Conservation (phyloP, 306 rosid genomes). For the Vigna unguiculata region DNA sequence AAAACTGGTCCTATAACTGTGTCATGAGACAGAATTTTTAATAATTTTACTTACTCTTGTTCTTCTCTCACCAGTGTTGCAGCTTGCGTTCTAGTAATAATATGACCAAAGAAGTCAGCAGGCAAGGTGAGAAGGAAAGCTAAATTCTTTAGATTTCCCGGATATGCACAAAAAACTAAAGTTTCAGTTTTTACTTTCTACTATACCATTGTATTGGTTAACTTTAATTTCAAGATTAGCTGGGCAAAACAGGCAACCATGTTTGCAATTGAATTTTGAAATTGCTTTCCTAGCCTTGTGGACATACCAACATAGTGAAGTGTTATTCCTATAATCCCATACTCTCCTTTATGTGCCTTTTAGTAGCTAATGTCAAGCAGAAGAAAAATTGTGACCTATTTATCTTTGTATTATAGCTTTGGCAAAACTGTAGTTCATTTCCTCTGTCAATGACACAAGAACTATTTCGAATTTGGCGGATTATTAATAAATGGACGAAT, state of each 20-base stretch:
- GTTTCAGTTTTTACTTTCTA: not conserved
- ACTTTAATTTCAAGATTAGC: not conserved
- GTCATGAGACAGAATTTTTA: not conserved
- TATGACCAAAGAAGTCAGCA: constrained; percentile 10
- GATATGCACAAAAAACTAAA: not conserved
- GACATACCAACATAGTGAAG: not conserved
- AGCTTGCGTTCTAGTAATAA: not conserved
- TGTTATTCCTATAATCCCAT: not conserved
- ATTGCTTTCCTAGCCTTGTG: constrained; percentile 5
- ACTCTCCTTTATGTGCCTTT: not conserved
- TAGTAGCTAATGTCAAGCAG: constrained; percentile 43
- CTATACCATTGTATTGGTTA: not conserved
- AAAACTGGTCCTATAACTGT: not conserved
- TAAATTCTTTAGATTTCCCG: not conserved
- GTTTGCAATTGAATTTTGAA: constrained; percentile 49
- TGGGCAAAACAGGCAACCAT: not conserved
- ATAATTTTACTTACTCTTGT: not conserved
- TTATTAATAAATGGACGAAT: constrained; percentile 3
- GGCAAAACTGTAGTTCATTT: constrained; percentile 46
- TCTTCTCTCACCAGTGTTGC: not conserved
- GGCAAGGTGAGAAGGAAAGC: not conserved
- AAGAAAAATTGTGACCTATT: constrained; percentile 36
- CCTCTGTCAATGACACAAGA: not conserved
- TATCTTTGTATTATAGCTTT: constrained; percentile 39
- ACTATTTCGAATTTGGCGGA: not conserved